Percentiles rank a stretch among this genome's conserved stretches.
phyloP scores from a whole-genome alignment of 1,139 yeast genomes.

The Starmera stellimalicola region DNA sequence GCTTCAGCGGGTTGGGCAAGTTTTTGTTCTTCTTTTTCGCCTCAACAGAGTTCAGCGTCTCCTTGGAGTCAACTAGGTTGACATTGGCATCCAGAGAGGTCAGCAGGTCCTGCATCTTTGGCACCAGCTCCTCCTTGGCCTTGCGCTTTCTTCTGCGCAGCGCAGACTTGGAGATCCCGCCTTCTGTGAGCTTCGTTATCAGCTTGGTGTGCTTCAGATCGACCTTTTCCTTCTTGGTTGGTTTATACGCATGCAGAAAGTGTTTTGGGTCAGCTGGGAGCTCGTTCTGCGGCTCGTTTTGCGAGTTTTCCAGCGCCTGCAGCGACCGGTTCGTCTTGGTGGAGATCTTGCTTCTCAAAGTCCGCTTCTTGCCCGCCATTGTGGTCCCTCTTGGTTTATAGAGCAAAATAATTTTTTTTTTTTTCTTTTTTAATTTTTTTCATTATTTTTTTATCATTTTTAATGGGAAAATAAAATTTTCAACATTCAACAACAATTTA shows the following conservation, averaged over 20 bases:
- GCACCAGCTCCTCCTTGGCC: conserved; percentile 50
- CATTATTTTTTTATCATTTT: background rate
- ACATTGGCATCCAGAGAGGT: conserved; percentile 31
- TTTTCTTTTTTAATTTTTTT: too few relatives aligned
- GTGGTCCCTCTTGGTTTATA: background rate
- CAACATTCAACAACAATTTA: background rate
- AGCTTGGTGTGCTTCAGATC: conserved; percentile 25
- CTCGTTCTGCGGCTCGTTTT: conserved; percentile 5
- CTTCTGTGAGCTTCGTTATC: conserved; percentile 23
- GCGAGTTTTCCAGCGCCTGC: conserved; percentile 3
- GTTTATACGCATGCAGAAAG: conserved; percentile 42
- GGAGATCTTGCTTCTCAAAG: conserved; percentile 32
- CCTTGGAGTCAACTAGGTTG: conserved; percentile 1
- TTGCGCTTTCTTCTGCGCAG: conserved; percentile 58
- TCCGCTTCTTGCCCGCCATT: conserved; percentile 37
- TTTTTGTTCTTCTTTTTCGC: conserved; percentile 25
- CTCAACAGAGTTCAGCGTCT: conserved; percentile 12
- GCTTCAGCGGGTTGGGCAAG: conserved; percentile 51
- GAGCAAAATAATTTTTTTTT: background rate
- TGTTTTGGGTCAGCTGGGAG: conserved; percentile 35
- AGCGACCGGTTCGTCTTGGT: conserved; percentile 8
- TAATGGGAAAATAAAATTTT: background rate
- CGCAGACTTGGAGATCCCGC: conserved; percentile 53
- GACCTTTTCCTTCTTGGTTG: conserved; percentile 46
- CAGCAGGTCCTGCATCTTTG: conserved; percentile 56